A percentile compares a stretch with the other conserved stretches of the same genome.
Evolutionary conservation across 257 asterid species (phyloP).

Genomic region (Capsicum rhomboideum): DNA sequence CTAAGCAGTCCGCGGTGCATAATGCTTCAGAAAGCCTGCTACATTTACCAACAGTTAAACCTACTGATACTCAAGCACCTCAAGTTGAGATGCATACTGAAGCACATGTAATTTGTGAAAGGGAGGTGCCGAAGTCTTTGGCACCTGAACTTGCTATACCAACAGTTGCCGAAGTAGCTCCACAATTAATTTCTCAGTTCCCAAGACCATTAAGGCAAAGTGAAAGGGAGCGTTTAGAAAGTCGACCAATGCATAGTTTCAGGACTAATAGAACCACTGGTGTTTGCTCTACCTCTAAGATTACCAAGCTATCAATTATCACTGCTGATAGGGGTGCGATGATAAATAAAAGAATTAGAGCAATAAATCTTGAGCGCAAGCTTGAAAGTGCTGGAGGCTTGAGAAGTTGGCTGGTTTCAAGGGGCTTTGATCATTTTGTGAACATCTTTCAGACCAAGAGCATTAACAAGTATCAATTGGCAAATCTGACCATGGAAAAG

Average conservation of each 20-base stretch:
- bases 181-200: slow-evolving; percentile 23
- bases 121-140: slow-evolving; percentile 28
- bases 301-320: slow-evolving; percentile 24
- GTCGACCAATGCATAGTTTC: slow-evolving; percentile 19
- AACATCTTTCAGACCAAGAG: slow-evolving; percentile 45
- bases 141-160: slow-evolving; percentile 25
- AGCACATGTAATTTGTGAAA: slow-evolving; percentile 22
- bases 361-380: slow-evolving; percentile 49
- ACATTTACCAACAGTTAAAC: slow-evolving; percentile 20
- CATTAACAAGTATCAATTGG: slow-evolving; percentile 61
- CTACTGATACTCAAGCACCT: slow-evolving; percentile 9
- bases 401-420: slow-evolving; percentile 73
- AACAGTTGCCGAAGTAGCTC: slow-evolving; percentile 8
- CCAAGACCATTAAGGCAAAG: slow-evolving; percentile 21
- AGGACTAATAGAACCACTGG: slow-evolving; percentile 13
- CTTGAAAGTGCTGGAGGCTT: slow-evolving; percentile 73
- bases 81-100: slow-evolving; percentile 18
- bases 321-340: slow-evolving; percentile 24
- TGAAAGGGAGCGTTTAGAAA: slow-evolving; percentile 18
- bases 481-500: slow-evolving; percentile 70
- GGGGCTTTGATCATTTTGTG: slow-evolving; percentile 63
- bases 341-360: slow-evolving; percentile 51
- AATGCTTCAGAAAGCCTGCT: slow-evolving; percentile 22
- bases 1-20: slow-evolving; percentile 17
- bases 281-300: slow-evolving; percentile 8